Evolutionary conservation across 306 rosid species (phyloP).

Genomic region (Leucaena leucocephala): DNA sequence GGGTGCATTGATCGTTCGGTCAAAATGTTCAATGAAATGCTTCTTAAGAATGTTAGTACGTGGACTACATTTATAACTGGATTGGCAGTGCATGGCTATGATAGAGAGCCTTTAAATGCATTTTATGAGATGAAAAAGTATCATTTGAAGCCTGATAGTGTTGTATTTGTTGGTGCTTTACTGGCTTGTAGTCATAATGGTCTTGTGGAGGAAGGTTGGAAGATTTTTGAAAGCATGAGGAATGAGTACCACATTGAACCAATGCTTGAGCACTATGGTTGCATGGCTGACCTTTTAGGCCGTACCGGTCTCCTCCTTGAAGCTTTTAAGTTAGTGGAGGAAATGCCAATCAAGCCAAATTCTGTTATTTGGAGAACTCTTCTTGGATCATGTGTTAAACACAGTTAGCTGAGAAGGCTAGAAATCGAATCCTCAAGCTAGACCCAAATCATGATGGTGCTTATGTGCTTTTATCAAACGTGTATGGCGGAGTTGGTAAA

Average conservation of each 20-base stretch:
- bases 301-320: constrained; percentile 58
- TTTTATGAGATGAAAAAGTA: constrained; percentile 50
- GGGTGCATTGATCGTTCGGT: constrained; percentile 57
- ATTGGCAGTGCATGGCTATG: constrained; percentile 58
- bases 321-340: constrained; percentile 60
- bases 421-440: constrained; percentile 45
- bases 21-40: constrained; percentile 57
- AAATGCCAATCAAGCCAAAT: constrained; percentile 55
- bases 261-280: constrained; percentile 64
- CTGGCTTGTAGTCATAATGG: constrained; percentile 73
- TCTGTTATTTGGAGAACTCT: constrained; percentile 69
- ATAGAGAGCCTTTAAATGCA: constrained; percentile 50
- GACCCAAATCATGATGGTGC: constrained; percentile 61
- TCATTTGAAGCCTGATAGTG: constrained; percentile 53
- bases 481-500: constrained; percentile 60
- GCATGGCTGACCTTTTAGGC: constrained; percentile 68
- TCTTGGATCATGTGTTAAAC: constrained; percentile 66
- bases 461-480: constrained; percentile 64
- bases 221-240: constrained; percentile 45
- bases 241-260: constrained; percentile 47
- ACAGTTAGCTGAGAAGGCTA: constrained; percentile 64
- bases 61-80: constrained; percentile 62
- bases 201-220: constrained; percentile 59
- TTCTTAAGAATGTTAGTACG: constrained; percentile 46
- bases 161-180: constrained; percentile 47